These are phyloP conservation scores for Platanthera zijinensis DNA, from an alignment of 106 monocot species.

Conservation along the genomic window DNA sequence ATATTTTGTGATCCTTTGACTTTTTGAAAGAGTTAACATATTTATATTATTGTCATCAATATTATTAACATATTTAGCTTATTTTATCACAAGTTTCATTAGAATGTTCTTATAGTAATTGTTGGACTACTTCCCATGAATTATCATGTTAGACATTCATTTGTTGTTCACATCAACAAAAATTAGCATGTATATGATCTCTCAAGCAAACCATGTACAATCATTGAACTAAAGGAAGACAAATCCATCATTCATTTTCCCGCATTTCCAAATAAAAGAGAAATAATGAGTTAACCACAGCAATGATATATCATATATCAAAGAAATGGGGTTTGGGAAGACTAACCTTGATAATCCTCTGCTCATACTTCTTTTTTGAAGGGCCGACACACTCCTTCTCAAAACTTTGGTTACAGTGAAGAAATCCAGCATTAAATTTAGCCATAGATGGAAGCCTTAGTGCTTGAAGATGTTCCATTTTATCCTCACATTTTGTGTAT, in stretches of 20 bases:
- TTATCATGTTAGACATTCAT: no score
- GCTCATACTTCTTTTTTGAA: slow-evolving; percentile 60
- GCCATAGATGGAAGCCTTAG: slow-evolving; percentile 97
- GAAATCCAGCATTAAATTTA: slow-evolving; percentile 94
- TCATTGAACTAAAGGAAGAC: not conserved
- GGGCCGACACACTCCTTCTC: slow-evolving; percentile 77
- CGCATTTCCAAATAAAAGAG: not conserved
- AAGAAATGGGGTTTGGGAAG: not conserved
- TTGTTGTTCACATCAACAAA: no score
- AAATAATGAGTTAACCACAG: not conserved
- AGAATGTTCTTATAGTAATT: no score
- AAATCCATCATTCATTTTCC: not conserved
- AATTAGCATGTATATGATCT: no score
- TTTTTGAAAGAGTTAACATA: no score
- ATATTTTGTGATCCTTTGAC: no score
- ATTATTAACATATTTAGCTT: no score
- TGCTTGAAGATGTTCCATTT: slow-evolving; percentile 93
- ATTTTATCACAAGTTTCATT: no score
- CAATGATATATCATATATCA: not conserved
- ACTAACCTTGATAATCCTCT: slow-evolving; percentile 73
- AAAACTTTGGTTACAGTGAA: slow-evolving; percentile 81
- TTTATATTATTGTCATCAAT: no score
- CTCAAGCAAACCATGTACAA: not conserved
- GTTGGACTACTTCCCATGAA: no score
- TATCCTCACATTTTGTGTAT: slow-evolving; percentile 80